phyloP scores from a whole-genome alignment of 495 filamentous ascomycete species.

The Tirmania nivea region DNA sequence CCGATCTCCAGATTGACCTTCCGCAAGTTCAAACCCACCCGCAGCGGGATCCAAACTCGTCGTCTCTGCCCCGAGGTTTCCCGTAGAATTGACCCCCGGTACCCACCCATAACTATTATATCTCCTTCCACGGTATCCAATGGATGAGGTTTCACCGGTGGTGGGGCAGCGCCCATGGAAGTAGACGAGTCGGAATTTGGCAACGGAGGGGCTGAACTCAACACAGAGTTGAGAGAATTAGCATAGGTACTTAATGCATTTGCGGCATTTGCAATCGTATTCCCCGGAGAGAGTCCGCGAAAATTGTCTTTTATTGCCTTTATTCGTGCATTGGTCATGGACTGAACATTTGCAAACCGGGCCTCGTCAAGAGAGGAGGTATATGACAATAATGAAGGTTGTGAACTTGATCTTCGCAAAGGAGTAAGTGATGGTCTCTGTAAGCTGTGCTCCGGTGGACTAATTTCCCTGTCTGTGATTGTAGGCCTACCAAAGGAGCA shows the following conservation, averaged over 20 bases:
- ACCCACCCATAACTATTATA: constrained; percentile 74
- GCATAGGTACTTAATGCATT: constrained; percentile 25
- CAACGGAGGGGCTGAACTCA: constrained; percentile 3
- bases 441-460: background rate
- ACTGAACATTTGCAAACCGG: constrained; percentile 54
- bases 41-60: constrained; percentile 82
- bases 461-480: background rate
- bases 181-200: constrained; percentile 2
- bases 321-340: constrained; percentile 63
- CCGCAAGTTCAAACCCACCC: constrained; percentile 76
- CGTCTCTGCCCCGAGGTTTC: constrained; percentile 64
- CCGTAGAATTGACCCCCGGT: constrained; percentile 68
- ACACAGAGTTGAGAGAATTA: constrained; percentile 16
- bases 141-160: constrained; percentile 23
- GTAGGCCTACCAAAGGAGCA: background rate
- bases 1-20: constrained; percentile 86
- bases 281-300: constrained; percentile 48
- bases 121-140: constrained; percentile 57
- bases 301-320: constrained; percentile 76
- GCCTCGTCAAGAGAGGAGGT: constrained; percentile 75
- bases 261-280: constrained; percentile 47
- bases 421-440: background rate
- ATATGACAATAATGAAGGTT: constrained; percentile 36
- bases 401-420: background rate
- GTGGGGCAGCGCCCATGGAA: constrained; percentile 3